Conservation (phyloP, 2,329 filamentous ascomycete genomes). For the Paraphoma chrysanthemicola region DNA sequence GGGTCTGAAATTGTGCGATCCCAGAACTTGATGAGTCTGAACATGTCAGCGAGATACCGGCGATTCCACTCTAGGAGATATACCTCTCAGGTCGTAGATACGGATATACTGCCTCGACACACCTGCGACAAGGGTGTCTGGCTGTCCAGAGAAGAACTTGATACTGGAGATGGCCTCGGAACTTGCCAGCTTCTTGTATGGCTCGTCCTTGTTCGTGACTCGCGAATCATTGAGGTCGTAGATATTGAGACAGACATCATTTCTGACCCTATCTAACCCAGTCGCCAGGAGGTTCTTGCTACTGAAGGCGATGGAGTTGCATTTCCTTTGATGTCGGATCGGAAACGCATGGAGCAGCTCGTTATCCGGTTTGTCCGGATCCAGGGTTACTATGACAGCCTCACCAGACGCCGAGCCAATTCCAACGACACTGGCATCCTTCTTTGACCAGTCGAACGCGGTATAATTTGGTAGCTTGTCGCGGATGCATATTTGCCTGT, state of each 20-base stretch:
- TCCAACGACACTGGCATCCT: conserved; percentile 71
- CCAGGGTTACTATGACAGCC: conserved; percentile 75
- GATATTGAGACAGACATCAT: conserved; percentile 81
- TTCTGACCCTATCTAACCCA: conserved; percentile 79
- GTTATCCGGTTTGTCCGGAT: conserved; percentile 61
- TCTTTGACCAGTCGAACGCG: conserved; percentile 71
- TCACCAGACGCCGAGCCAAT: conserved; percentile 78
- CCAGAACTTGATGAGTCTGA: conserved; percentile 52
- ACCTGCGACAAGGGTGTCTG: conserved; percentile 76
- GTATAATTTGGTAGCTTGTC: conserved; percentile 66
- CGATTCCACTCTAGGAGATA: conserved; percentile 31
- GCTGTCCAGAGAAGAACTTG: conserved; percentile 80
- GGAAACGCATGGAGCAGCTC: conserved; percentile 67
- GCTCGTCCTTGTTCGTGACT: conserved; percentile 61
- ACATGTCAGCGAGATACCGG: conserved; percentile 16
- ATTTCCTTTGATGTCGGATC: conserved; percentile 77
- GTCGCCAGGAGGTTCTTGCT: conserved; percentile 75
- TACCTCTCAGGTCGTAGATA: conserved; percentile 80
- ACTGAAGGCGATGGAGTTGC: conserved; percentile 83
- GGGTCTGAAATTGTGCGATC: conserved; percentile 60
- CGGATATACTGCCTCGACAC: conserved; percentile 78
- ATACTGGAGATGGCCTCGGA: conserved; percentile 80
- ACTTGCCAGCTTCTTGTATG: conserved; percentile 63
- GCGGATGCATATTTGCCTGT: conserved; percentile 61
- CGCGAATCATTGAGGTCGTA: conserved; percentile 73